Evolutionary conservation across 2,329 filamentous ascomycete species (phyloP), one percentile per base, ranked within the genome.

Genomic region (Pseudogymnoascus sp.): DNA sequence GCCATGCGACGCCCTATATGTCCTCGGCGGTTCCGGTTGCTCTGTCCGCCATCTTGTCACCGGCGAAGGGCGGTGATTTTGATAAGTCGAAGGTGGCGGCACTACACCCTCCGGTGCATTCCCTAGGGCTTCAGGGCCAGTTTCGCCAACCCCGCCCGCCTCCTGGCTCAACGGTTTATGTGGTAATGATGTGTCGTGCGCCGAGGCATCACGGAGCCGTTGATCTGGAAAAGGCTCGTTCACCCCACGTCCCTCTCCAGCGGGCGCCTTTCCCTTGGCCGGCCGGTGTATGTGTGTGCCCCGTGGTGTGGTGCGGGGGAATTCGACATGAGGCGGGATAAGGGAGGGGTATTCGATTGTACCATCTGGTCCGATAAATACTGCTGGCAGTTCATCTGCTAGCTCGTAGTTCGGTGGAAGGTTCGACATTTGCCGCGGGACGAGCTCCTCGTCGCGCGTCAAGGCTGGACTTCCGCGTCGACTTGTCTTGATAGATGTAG

Each of bases 261-360:
- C 28, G 11, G 25, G 16, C 28, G 28, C 5, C 50, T 21, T 5
- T 4, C 2, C 50, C 2, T 16, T 36, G n/a, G 16, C 10, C 5
- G 16, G 5, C 50, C 14, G 5, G n/a, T 56, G n/a, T 34, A 56
- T 21, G 28, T 14, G 28, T 56, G 50, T 56, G 28, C 50, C 50
- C 5, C n/a, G 50, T 10, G 50, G 50, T 8, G 50, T 56, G 16
- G 50, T 56, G 50, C 4, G 2, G 3, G 50, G 50, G 50, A 56
- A 56, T 21, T 56, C 50, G 50, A 56, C 50, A 56, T 56, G 50
- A 56, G 59, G 59, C 34, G 59, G 59, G 14, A 60, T 40, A 25
- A 40, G 14, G 8, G 59, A 60, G 8, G 34, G 34, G 38, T 40
- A 60, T 60, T 40, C 23, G 59, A 60, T 38, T 25, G 59, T 60